Evolutionary conservation across 1,139 yeast species (phyloP).

Genomic region (Scheffersomyces parashehatae): DNA sequence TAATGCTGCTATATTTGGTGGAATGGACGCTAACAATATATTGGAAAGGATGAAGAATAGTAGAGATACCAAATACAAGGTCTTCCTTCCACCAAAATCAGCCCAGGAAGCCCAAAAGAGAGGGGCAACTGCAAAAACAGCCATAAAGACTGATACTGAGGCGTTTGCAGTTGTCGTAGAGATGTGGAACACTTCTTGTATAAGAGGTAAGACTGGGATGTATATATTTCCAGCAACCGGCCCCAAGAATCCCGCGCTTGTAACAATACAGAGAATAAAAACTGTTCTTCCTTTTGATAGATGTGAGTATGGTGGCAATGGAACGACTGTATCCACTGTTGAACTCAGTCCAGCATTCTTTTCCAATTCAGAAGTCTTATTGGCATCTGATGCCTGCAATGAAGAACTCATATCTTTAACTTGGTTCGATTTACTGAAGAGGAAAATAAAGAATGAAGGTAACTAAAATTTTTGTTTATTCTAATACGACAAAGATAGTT

Average conservation of each 20-base stretch:
- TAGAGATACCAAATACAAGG: slow-evolving; percentile 48
- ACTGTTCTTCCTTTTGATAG: slow-evolving; percentile 16
- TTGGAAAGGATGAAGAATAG: slow-evolving; percentile 46
- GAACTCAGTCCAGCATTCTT: too few relatives aligned
- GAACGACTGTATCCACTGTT: neutral
- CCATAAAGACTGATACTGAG: slow-evolving; percentile 63
- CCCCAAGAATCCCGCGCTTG: slow-evolving; percentile 56
- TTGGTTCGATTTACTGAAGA: too few relatives aligned
- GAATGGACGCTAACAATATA: slow-evolving; percentile 48
- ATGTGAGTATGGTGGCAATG: slow-evolving; percentile 9
- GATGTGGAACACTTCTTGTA: slow-evolving; percentile 41
- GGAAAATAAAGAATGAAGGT: too few relatives aligned
- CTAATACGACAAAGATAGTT: too few relatives aligned
- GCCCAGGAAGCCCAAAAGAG: slow-evolving; percentile 58
- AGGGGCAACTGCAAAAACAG: slow-evolving; percentile 54
- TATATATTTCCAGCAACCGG: slow-evolving; percentile 63
- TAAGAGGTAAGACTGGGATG: slow-evolving; percentile 54
- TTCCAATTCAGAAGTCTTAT: too few relatives aligned
- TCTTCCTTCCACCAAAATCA: slow-evolving; percentile 59
- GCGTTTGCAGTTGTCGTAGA: slow-evolving; percentile 53
- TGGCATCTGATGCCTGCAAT: too few relatives aligned
- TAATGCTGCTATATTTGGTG: slow-evolving; percentile 46
- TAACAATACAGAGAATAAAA: slow-evolving; percentile 35
- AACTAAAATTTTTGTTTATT: too few relatives aligned
- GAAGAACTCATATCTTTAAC: too few relatives aligned